phyloP scores from a whole-genome alignment of 2,329 filamentous ascomycete genomes.

The Curvularia hawaiiensis region DNA sequence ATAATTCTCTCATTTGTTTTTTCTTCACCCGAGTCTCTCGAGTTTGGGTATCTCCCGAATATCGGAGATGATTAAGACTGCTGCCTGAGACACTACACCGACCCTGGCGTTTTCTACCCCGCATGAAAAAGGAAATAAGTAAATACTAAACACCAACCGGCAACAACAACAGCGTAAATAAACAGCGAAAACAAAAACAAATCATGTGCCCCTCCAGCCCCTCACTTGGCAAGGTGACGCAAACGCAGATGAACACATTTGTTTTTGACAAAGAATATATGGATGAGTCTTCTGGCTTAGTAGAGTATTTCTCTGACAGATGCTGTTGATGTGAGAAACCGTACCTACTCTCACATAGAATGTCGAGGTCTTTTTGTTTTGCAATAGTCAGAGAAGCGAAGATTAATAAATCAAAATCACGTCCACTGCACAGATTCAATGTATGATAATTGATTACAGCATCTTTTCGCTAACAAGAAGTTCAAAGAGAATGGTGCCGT shows the following conservation, averaged over 20 bases:
- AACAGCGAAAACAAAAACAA: not conserved
- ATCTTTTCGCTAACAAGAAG: slow-evolving; percentile 46
- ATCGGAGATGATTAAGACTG: no score
- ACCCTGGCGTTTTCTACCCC: no score
- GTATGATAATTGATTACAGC: slow-evolving; percentile 34
- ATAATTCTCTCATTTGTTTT: no score
- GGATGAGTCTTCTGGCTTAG: not conserved
- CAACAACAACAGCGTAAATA: not conserved
- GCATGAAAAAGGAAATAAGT: no score
- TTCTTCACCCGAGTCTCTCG: no score
- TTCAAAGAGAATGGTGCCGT: slow-evolving; percentile 32
- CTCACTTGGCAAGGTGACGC: not conserved
- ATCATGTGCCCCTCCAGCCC: not conserved
- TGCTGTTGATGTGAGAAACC: not conserved
- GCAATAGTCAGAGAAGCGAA: not conserved
- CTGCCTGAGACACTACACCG: no score
- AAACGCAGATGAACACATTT: not conserved
- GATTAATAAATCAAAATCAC: not conserved
- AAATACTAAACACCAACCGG: no score
- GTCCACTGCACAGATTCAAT: not conserved
- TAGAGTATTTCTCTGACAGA: not conserved
- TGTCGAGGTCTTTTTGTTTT: not conserved
- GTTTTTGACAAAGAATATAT: not conserved
- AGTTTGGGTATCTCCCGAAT: no score
- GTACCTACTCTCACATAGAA: not conserved